Evolutionary conservation across 2,329 filamentous ascomycete genomes (phyloP), one percentile per base, ranked within the genome.

Genomic region (Alternaria sp.): DNA sequence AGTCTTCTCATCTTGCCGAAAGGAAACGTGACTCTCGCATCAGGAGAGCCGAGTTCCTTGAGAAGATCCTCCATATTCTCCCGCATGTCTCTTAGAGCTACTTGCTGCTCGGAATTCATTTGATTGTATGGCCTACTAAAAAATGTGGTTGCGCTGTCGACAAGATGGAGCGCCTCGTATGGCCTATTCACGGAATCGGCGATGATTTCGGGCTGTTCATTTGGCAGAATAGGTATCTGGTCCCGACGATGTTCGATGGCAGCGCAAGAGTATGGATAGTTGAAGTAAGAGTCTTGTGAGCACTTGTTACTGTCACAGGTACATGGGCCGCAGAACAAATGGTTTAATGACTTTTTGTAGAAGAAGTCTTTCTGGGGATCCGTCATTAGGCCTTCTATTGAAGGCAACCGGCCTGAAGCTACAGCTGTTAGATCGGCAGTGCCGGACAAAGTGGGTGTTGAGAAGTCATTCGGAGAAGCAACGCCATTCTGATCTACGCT

Each of bases 31-130:
- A 0, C 3, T 8, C 26, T 26, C 5, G 2, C 5, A 32, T 47
- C 26, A n/a, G 1, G 3, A 4, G 44, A 32, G 1, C 44, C 44
- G 3, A 47, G 44, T 5, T 1, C 30, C 26, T 6, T 3, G 9
- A 16, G 3, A 0, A 47, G 44, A 32, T 0, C 5, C 5, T 47
- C 1, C 0, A 1, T 30, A 3, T 4, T 32, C 24, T 9, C 4
- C 1, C 3, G n/a, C 30, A 47, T 8, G 2, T 47, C 9, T 8
- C 5, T 1, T 14, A 2, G 6, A 3, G 44, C 1, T 30, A 1
- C 5, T 1, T 20, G 11, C 30, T 47, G 43, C 43, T 3, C 26
- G 43, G 5, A 3, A 30, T 30, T 16, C n/a, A 46, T 7, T 3
- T 47, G 11, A 1, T 16, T 47, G 8, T 9, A 1, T 32, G 12